Conservation (phyloP, 2,329 filamentous ascomycete species). For the Verticillium dahliae region DNA sequence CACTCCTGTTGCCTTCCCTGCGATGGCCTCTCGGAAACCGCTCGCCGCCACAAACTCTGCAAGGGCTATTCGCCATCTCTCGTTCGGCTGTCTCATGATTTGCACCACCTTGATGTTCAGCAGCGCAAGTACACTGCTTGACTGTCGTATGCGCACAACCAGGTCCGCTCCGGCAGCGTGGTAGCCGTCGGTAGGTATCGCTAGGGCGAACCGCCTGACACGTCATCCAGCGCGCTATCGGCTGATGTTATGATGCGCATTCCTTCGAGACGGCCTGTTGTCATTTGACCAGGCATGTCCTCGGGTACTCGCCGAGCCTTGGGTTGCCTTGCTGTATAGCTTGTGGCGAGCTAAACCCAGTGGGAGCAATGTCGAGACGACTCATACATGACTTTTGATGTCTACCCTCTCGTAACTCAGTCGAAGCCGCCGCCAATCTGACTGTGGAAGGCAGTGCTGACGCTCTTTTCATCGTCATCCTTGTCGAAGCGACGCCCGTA, state of each 20-base stretch:
- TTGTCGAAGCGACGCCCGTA: conserved; percentile 65
- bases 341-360: neutral
- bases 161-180: neutral
- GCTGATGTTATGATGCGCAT: neutral
- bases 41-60: neutral
- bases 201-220: neutral
- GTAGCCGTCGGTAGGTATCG: neutral
- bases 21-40: neutral
- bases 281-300: neutral
- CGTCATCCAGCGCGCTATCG: neutral
- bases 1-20: neutral
- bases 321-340: neutral
- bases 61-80: neutral
- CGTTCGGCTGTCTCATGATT: neutral
- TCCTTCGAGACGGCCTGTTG: neutral
- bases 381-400: neutral
- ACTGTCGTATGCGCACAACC: neutral
- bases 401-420: conserved; percentile 23
- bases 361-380: neutral
- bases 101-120: neutral
- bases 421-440: conserved; percentile 68
- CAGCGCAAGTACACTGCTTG: neutral
- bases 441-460: conserved; percentile 94
- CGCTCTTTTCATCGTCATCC: conserved; percentile 81
- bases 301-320: neutral